Percentiles rank a stretch among this genome's conserved stretches.
Conservation (phyloP, 805 yeast species). For the Clavispora asparagi region DNA sequence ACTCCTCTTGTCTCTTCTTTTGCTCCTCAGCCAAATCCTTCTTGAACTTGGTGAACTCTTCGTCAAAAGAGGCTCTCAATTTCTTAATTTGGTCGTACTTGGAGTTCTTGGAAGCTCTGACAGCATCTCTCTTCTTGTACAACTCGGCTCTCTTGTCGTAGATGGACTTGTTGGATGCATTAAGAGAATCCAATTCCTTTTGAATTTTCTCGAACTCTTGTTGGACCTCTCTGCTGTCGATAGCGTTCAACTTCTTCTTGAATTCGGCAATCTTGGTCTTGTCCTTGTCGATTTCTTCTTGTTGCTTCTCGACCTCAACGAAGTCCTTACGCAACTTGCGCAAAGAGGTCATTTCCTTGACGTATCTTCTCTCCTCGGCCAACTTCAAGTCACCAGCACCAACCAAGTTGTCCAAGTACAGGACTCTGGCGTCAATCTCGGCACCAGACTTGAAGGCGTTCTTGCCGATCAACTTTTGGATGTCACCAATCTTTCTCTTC, state of each 20-base stretch:
- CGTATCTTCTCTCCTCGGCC: conserved; percentile 82
- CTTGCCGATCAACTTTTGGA: conserved; percentile 67
- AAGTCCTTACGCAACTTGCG: conserved; percentile 80
- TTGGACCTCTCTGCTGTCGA: conserved; percentile 61
- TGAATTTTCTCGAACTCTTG: conserved; percentile 64
- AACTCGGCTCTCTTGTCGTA: conserved; percentile 63
- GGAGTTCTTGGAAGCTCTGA: conserved; percentile 64
- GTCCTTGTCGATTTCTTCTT: conserved; percentile 74
- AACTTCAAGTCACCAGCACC: conserved; percentile 76
- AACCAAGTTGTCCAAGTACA: conserved; percentile 64
- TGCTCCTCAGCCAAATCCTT: conserved; percentile 63
- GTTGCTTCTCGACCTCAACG: conserved; percentile 65
- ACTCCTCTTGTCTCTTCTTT: conserved; percentile 63
- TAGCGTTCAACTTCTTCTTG: conserved; percentile 58
- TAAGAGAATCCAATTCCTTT: conserved; percentile 64
- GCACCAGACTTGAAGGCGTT: conserved; percentile 59
- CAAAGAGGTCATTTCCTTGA: conserved; percentile 80
- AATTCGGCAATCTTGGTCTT: conserved; percentile 69
- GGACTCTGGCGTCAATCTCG: conserved; percentile 65
- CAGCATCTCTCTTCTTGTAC: conserved; percentile 59
- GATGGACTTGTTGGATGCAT: conserved; percentile 51
- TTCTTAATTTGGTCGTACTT: conserved; percentile 62
- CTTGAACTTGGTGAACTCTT: conserved; percentile 67
- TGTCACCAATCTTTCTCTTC: conserved; percentile 71
- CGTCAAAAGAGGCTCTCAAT: conserved; percentile 70